These are phyloP conservation scores for Teunomyces barrocoloradensis DNA, from an alignment of 805 yeast species.

Conservation along the genomic window DNA sequence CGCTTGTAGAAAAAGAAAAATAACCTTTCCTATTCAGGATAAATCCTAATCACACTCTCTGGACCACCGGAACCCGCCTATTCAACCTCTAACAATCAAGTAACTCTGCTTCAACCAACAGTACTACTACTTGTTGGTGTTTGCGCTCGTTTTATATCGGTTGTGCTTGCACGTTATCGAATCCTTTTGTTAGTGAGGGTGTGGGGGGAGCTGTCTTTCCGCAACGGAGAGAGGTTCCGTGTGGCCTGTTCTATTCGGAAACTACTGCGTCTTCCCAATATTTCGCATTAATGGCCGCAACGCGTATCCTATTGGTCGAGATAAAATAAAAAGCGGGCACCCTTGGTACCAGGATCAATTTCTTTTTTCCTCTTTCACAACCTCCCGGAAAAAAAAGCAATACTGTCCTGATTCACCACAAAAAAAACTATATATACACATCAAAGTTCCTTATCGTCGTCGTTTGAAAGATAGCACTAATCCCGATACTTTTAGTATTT, in stretches of 20 bases:
- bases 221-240: background rate
- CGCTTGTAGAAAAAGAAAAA: background rate
- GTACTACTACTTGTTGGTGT: too few species aligned
- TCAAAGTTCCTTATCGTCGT: slow-evolving; percentile 1
- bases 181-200: background rate
- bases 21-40: background rate
- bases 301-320: background rate
- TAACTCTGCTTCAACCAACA: too few species aligned
- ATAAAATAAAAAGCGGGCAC: background rate
- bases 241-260: background rate
- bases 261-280: background rate
- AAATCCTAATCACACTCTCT: background rate
- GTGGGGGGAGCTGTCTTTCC: slow-evolving; percentile 1
- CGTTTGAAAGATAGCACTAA: background rate
- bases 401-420: background rate
- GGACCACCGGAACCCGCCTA: background rate
- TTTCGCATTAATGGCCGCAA: background rate
- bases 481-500: slow-evolving; percentile 1
- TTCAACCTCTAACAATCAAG: too few species aligned
- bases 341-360: background rate
- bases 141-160: background rate
- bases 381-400: background rate
- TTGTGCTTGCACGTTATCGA: background rate
- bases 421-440: background rate
- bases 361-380: background rate